These are phyloP conservation scores for Fraxinus ornus DNA, from an alignment of 305 asterid species.

Conservation along the genomic window DNA sequence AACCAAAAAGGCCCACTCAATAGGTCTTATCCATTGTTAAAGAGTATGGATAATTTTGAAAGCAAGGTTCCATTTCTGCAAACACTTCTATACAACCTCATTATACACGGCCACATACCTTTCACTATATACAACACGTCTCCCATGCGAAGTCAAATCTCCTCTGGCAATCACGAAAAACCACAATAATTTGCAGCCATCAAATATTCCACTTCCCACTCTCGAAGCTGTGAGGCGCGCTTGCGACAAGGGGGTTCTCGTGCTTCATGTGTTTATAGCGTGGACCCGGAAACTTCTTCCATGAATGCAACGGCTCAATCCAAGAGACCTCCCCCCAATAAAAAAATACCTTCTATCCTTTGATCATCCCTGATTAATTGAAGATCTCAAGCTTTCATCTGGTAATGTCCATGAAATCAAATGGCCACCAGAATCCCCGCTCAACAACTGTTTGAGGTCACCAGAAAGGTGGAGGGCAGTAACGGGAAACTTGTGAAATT, in stretches of 20 bases:
- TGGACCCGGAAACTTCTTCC: neutral
- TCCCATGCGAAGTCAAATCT: conserved; percentile 23
- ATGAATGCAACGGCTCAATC: neutral
- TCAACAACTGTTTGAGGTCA: conserved; percentile 82
- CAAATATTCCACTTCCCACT: conserved; percentile 18
- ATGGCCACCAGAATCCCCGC: conserved; percentile 89
- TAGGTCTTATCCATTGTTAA: neutral
- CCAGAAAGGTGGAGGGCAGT: conserved; percentile 81
- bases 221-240: conserved; percentile 24
- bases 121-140: conserved; percentile 30
- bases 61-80: neutral
- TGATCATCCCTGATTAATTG: conserved; percentile 62
- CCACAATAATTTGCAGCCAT: conserved; percentile 25
- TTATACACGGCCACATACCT: conserved; percentile 32
- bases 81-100: conserved; percentile 39
- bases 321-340: conserved; percentile 18
- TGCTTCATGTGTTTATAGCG: conserved; percentile 1
- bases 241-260: neutral
- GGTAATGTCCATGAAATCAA: conserved; percentile 87
- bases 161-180: conserved; percentile 20
- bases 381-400: conserved; percentile 71
- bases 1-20: neutral
- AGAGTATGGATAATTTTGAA: neutral
- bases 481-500: conserved; percentile 76
- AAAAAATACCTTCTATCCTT: conserved; percentile 18